Conservation (phyloP, 371 early-diverging fungal species). For the Lichtheimia hyalospora region DNA sequence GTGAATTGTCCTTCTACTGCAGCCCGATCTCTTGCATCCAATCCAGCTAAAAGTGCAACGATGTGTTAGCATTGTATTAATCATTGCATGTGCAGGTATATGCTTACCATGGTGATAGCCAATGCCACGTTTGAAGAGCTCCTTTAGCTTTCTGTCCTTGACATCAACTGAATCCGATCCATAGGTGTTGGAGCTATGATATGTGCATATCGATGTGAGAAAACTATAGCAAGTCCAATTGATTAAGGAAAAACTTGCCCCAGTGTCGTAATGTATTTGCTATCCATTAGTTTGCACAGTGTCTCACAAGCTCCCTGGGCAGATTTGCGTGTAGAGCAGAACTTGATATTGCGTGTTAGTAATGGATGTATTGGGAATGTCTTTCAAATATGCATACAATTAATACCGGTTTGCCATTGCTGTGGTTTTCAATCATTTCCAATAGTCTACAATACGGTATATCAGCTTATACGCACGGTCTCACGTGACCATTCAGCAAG, state of each 20-base stretch:
- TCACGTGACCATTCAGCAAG: no score
- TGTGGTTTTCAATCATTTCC: slow-evolving; percentile 59
- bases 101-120: slow-evolving; percentile 72
- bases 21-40: slow-evolving; percentile 61
- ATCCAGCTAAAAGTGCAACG: slow-evolving; percentile 49
- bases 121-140: slow-evolving; percentile 54
- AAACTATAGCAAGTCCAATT: no score
- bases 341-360: slow-evolving; percentile 37
- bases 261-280: slow-evolving; percentile 15
- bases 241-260: slow-evolving; percentile 11
- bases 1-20: slow-evolving; percentile 69
- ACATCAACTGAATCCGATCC: slow-evolving; percentile 1
- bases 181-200: no score
- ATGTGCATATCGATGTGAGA: no score
- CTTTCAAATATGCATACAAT: slow-evolving; percentile 49
- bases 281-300: slow-evolving; percentile 39
- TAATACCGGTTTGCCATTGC: slow-evolving; percentile 58
- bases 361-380: neutral
- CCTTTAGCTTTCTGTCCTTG: slow-evolving; percentile 37
- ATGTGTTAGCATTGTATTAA: neutral
- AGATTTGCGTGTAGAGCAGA: slow-evolving; percentile 77
- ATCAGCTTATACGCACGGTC: no score
- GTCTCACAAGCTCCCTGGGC: slow-evolving; percentile 61
- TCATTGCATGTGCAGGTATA: neutral
- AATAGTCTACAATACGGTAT: slow-evolving; percentile 42